Conservation (phyloP, 1,284 basidiomycete species). For the Flammula alnicola region DNA sequence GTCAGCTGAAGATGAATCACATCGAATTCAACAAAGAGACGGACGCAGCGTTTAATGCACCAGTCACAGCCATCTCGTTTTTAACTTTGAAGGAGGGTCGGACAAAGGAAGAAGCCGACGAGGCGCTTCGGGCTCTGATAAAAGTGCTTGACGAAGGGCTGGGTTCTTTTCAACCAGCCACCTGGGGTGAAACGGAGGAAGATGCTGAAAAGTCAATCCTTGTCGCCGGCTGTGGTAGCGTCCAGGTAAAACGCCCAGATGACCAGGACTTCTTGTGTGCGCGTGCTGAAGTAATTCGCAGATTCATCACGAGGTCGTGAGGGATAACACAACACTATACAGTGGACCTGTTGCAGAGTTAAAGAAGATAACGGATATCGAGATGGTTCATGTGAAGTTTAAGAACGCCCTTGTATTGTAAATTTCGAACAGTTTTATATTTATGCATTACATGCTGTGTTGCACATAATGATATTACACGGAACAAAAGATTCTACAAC, state of each 20-base stretch:
- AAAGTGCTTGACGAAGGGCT: slow-evolving; percentile 12
- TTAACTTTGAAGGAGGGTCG: slow-evolving; percentile 22
- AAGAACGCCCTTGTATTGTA: not conserved
- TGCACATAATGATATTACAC: no score
- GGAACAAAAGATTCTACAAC: no score
- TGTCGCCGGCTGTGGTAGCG: slow-evolving; percentile 29
- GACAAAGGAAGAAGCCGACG: slow-evolving; percentile 14
- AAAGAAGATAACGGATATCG: not conserved
- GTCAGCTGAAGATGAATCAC: slow-evolving; percentile 23
- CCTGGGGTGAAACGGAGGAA: slow-evolving; percentile 26
- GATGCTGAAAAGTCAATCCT: slow-evolving; percentile 21
- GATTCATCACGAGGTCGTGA: no score
- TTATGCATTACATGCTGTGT: no score
- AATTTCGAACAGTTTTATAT: no score
- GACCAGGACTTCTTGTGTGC: not conserved
- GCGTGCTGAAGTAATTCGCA: not conserved
- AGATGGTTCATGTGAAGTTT: slow-evolving; percentile 2
- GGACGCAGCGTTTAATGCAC: slow-evolving; percentile 22
- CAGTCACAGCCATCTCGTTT: slow-evolving; percentile 23
- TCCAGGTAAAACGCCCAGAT: slow-evolving; percentile 5
- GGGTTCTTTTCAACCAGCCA: no score
- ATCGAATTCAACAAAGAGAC: slow-evolving; percentile 23
- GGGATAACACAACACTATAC: no score
- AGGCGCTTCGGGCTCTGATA: slow-evolving; percentile 2
- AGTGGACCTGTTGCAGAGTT: not conserved